Evolutionary conservation across 345 rosid genomes (phyloP).

Genomic region (Melaleuca quinquenervia): DNA sequence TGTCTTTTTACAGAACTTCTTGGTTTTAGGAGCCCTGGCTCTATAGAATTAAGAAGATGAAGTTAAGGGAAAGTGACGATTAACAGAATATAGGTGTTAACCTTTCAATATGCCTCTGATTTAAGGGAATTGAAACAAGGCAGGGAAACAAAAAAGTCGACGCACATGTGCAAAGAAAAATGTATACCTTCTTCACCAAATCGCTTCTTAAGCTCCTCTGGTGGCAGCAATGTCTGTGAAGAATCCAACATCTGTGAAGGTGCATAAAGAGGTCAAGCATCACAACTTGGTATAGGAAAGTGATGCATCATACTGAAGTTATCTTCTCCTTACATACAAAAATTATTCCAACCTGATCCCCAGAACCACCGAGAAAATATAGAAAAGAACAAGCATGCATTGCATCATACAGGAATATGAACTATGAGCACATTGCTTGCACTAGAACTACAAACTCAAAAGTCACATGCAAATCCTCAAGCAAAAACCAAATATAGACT

Average conservation of each 20-base stretch:
- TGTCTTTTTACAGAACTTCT: neutral
- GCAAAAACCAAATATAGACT: neutral
- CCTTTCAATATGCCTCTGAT: neutral
- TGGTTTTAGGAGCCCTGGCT: neutral
- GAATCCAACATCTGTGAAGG: slow-evolving; percentile 71
- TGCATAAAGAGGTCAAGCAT: neutral
- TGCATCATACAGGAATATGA: neutral
- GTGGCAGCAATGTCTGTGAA: slow-evolving; percentile 65
- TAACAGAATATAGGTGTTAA: neutral
- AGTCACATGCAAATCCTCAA: neutral
- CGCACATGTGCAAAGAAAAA: neutral
- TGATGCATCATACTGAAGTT: neutral
- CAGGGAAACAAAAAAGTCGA: neutral
- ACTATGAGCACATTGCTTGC: neutral
- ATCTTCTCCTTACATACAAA: neutral
- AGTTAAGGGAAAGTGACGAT: neutral
- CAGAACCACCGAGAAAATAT: neutral
- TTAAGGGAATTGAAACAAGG: neutral
- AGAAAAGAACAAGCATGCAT: neutral
- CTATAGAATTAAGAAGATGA: neutral
- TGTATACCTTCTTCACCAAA: slow-evolving; percentile 73
- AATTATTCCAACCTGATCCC: neutral
- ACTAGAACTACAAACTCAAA: neutral
- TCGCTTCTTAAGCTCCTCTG: slow-evolving; percentile 69
- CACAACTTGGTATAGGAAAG: neutral